Percentiles rank a stretch among this genome's conserved stretches.
Evolutionary conservation across 108 stramenopile genomes (phyloP).

Genomic region (Cylindrotheca fusiformis): DNA sequence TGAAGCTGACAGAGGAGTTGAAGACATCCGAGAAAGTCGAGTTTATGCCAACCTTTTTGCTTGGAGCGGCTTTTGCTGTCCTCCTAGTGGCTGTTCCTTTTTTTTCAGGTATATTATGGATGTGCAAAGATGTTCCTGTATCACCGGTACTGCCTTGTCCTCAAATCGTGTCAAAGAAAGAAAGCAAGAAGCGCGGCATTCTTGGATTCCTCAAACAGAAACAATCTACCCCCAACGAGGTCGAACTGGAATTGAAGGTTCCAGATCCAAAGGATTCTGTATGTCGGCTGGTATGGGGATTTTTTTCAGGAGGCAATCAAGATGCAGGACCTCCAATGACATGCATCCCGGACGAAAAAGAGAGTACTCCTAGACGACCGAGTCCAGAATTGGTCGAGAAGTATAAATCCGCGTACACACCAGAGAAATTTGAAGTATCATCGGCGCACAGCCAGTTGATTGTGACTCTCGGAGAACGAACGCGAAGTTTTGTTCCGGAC

Average conservation of each 20-base stretch:
- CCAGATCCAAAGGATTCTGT: slow-evolving; percentile 1
- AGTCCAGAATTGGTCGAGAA: neutral
- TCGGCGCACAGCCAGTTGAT: slow-evolving; percentile 3
- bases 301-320: neutral
- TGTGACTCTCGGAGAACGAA: slow-evolving; percentile 9
- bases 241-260: neutral
- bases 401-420: slow-evolving; percentile 18
- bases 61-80: slow-evolving; percentile 13
- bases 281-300: slow-evolving; percentile 12
- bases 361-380: neutral
- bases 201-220: neutral
- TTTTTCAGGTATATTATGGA: neutral
- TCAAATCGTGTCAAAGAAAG: neutral
- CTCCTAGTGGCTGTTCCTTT: slow-evolving; percentile 12
- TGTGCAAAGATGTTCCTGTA: slow-evolving; percentile 9
- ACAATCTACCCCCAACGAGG: neutral
- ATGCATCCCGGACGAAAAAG: neutral
- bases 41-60: slow-evolving; percentile 20
- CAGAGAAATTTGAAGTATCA: slow-evolving; percentile 4
- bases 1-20: too few relatives aligned
- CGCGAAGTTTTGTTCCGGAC: slow-evolving; percentile 3
- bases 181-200: neutral
- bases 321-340: neutral
- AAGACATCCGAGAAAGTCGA: neutral
- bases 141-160: neutral